Base-by-base conservation (phyloP, 352 stramenopile species). In the Pythium angustatum region DNA sequence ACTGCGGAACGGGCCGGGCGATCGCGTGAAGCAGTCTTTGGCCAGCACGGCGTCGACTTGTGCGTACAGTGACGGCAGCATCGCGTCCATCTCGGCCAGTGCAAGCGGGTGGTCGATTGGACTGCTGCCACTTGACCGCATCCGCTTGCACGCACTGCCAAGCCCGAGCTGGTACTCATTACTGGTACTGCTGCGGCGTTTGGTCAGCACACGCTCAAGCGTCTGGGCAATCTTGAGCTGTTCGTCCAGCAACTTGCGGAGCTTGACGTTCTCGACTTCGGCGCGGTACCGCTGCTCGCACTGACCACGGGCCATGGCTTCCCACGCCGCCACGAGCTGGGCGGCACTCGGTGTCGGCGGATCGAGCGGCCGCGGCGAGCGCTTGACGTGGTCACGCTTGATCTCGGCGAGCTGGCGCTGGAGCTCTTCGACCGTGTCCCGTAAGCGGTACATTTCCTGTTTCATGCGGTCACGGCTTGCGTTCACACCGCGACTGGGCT, bases 191-290 rank as follows among this genome's bases (percentile, higher is more conserved):
- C 17, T 21, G 15, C 48, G 40, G 12, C 58, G 58, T 28, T 66
- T 66, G 49, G 40, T 62, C 4, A 71, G 36, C 6, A 71, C 45
- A 5, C 57, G 58, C 44, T 66, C 51, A 28, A 71, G 58, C 30
- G 49, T 66, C 22, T 66, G 49, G 1, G 73, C 78, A 28, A 86
- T 73, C 58, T 86, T 85, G 66, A 88, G 71, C 41, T 90, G 81
- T 10, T 76, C 77, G 43, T 88, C 81, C 40, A 90, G 65, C 43
- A 84, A 69, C 15, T 72, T 66, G 58, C 81, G 81, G 1, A 90
- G 68, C n/a, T 78, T 72, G 31, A 76, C 71, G 48, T 90, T 90
- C 72, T 90, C 81, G 17, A 78, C 56, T 49, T 90, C 75, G 1
- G 77, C 69, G 49, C 83, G 54, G 31, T 69, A 64, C 7, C 65